phyloP scores from a whole-genome alignment of 2,329 filamentous ascomycete genomes.

The Cytospora chrysosperma region DNA sequence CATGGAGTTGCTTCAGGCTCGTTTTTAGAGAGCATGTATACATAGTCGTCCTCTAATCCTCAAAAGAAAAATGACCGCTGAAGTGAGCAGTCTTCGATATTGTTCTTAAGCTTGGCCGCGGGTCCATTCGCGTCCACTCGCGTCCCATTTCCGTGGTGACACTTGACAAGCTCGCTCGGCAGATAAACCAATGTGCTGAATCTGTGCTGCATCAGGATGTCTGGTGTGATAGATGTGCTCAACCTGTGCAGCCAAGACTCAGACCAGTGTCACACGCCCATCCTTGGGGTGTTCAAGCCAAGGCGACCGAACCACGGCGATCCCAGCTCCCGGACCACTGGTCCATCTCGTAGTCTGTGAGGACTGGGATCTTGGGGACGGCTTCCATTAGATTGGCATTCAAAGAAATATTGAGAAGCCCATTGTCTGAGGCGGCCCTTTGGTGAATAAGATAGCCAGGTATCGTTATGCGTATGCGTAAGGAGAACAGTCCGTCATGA shows the following conservation, averaged over 20 bases:
- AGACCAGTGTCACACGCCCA: neutral
- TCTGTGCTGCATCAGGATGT: neutral
- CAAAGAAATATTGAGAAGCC: neutral
- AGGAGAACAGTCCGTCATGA: neutral
- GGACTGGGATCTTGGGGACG: neutral
- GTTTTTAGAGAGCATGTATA: neutral
- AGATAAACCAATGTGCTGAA: neutral
- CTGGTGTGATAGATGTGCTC: neutral
- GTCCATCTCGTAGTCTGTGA: neutral
- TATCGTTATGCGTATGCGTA: neutral
- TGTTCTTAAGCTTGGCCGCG: neutral
- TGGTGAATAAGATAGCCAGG: neutral
- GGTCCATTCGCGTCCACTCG: neutral
- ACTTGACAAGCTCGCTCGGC: neutral
- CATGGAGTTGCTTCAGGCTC: constrained; percentile 9
- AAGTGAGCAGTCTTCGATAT: neutral
- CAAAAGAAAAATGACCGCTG: neutral
- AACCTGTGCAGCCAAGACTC: neutral
- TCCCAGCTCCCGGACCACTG: neutral
- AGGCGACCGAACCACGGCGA: neutral
- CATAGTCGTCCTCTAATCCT: constrained; percentile 3
- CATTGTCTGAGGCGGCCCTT: neutral
- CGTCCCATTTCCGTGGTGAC: neutral
- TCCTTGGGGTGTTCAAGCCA: neutral
- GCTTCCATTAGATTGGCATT: neutral